Conservation (phyloP, 2,329 filamentous ascomycete species). For the Fusarium poae region DNA sequence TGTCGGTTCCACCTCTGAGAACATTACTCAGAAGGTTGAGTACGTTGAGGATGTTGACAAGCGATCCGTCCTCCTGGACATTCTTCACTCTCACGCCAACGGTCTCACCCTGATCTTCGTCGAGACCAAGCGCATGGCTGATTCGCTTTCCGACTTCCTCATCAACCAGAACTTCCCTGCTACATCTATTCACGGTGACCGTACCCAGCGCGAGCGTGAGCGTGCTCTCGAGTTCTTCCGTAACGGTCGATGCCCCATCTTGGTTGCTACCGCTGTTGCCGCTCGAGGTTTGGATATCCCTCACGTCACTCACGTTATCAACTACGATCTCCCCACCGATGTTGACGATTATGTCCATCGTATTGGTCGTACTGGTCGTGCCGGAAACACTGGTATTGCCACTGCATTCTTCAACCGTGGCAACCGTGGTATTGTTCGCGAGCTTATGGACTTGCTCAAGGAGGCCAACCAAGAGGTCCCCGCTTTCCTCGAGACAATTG, state of each 20-base stretch:
- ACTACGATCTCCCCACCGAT: slow-evolving; percentile 99
- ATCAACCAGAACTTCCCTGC: slow-evolving; percentile 99
- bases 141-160: slow-evolving; percentile 96
- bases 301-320: slow-evolving; percentile 96
- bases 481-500: slow-evolving; percentile 94
- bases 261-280: slow-evolving; percentile 96
- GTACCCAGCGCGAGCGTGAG: slow-evolving; percentile 98
- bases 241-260: slow-evolving; percentile 92
- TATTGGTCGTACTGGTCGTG: slow-evolving; percentile 99
- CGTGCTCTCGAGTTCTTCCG: slow-evolving; percentile 98
- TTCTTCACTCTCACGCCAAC: slow-evolving; percentile 91
- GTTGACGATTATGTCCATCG: slow-evolving; percentile 99
- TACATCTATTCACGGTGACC: slow-evolving; percentile 98
- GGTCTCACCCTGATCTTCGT: slow-evolving; percentile 98
- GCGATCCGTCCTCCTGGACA: slow-evolving; percentile 96
- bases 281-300: slow-evolving; percentile 90
- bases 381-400: slow-evolving; percentile 97
- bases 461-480: slow-evolving; percentile 98
- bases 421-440: slow-evolving; percentile 96
- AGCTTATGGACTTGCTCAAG: slow-evolving; percentile 97
- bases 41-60: slow-evolving; percentile 98
- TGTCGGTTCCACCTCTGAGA: slow-evolving; percentile 99
- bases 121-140: slow-evolving; percentile 99
- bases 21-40: slow-evolving; percentile 99
- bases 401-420: slow-evolving; percentile 99